phyloP scores from a whole-genome alignment of 1,139 yeast genomes.

The Magnusiomyces clavatus region DNA sequence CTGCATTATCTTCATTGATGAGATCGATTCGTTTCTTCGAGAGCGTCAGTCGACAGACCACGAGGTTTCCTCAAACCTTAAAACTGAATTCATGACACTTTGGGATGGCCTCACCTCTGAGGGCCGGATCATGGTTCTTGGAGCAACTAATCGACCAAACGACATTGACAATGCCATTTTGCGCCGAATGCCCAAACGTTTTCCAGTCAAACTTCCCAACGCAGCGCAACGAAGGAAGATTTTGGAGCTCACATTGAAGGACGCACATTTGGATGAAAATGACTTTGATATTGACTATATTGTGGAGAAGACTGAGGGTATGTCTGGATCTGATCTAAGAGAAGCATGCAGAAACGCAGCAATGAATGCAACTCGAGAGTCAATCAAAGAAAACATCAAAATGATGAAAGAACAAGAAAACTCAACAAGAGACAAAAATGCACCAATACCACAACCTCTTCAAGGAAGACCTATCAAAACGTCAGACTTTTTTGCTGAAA shows the following conservation, averaged over 20 bases:
- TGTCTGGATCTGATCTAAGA: slow-evolving; percentile 85
- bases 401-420: background rate
- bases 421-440: slow-evolving; percentile 1
- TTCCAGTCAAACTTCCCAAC: slow-evolving; percentile 71
- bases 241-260: slow-evolving; percentile 55
- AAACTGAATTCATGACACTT: slow-evolving; percentile 95
- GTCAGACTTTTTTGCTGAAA: slow-evolving; percentile 31
- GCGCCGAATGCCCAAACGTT: slow-evolving; percentile 88
- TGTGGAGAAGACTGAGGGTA: slow-evolving; percentile 60
- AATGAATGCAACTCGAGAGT: slow-evolving; percentile 79
- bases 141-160: slow-evolving; percentile 88
- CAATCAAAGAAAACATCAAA: slow-evolving; percentile 39
- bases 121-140: slow-evolving; percentile 80
- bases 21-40: slow-evolving; percentile 87
- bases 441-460: slow-evolving; percentile 23
- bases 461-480: slow-evolving; percentile 35
- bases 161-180: slow-evolving; percentile 91
- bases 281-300: slow-evolving; percentile 56
- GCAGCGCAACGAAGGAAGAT: slow-evolving; percentile 63
- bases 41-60: slow-evolving; percentile 83
- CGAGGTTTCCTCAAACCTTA: slow-evolving; percentile 90
- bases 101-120: slow-evolving; percentile 87
- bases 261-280: slow-evolving; percentile 42
- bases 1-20: slow-evolving; percentile 91
- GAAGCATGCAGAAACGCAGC: slow-evolving; percentile 94